Percentiles rank a stretch among this genome's conserved stretches.
Conservation (phyloP, 352 stramenopile genomes). For the Phytopythium montanum region DNA sequence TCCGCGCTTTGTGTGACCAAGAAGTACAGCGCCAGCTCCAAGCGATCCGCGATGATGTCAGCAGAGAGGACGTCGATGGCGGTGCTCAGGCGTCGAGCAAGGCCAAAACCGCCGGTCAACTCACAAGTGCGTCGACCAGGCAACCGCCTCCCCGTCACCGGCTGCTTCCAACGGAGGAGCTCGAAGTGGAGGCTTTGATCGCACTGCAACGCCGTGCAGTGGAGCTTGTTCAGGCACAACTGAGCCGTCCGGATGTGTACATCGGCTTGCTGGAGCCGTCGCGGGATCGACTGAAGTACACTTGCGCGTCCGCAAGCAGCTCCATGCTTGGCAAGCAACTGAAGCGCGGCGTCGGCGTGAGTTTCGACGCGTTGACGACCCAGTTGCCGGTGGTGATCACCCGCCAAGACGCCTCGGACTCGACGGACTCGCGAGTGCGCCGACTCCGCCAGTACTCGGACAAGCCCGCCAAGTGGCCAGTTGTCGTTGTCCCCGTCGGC, state of each 20-base stretch:
- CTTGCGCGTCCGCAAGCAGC: conserved; percentile 44
- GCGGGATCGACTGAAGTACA: conserved; percentile 39
- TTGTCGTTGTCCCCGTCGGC: conserved; percentile 58
- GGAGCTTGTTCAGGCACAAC: conserved; percentile 24
- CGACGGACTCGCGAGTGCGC: not conserved
- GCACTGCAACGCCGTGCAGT: conserved; percentile 32
- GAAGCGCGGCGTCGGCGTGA: conserved; percentile 50
- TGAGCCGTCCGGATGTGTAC: conserved; percentile 51
- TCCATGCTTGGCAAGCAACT: conserved; percentile 62
- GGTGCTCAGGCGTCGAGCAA: not conserved
- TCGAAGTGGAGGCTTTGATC: conserved; percentile 32
- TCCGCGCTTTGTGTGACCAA: conserved; percentile 28
- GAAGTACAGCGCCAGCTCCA: conserved; percentile 6
- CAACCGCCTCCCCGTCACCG: not conserved
- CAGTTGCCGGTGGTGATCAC: conserved; percentile 43
- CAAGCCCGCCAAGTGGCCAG: conserved; percentile 45
- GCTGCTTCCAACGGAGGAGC: conserved; percentile 34
- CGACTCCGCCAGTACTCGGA: conserved; percentile 37
- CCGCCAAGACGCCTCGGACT: conserved; percentile 8
- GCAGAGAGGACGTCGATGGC: not conserved
- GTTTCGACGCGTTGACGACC: conserved; percentile 38
- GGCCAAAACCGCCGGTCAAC: not conserved
- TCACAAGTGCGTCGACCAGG: not conserved
- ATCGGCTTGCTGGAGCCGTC: conserved; percentile 58
- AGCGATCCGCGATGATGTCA: not conserved